phyloP scores from a whole-genome alignment of 116 monocot species.

The Cymodocea nodosa region DNA sequence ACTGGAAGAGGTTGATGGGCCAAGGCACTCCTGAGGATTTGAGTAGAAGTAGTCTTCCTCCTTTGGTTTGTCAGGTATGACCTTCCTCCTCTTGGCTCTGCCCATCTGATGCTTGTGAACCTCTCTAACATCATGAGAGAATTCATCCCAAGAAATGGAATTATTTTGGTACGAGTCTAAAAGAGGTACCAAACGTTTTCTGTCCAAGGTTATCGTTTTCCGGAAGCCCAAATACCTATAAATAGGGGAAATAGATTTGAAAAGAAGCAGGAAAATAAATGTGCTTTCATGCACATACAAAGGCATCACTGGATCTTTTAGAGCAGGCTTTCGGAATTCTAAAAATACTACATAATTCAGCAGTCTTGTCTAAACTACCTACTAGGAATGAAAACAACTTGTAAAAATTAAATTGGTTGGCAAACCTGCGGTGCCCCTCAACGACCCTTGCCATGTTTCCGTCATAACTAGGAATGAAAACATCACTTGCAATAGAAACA shows the following conservation, averaged over 20 bases:
- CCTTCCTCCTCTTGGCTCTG: constrained; percentile 30
- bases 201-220: constrained; percentile 55
- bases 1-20: constrained; percentile 1
- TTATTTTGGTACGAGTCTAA: constrained; percentile 49
- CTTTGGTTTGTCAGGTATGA: constrained; percentile 48
- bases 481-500: constrained; percentile 74
- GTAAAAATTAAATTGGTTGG: background rate
- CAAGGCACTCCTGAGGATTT: constrained; percentile 83
- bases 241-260: background rate
- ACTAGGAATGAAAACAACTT: no score
- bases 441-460: constrained; percentile 98
- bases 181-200: constrained; percentile 49
- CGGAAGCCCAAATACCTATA: constrained; percentile 52
- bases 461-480: constrained; percentile 86
- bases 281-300: background rate
- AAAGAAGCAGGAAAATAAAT: background rate
- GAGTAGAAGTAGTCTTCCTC: constrained; percentile 93
- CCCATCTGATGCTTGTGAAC: constrained; percentile 51
- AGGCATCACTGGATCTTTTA: no score
- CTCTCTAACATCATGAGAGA: constrained; percentile 29
- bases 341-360: no score
- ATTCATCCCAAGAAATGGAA: constrained; percentile 61
- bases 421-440: constrained; percentile 89
- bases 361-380: no score
- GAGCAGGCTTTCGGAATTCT: no score